Evolutionary conservation across 768 basidiomycete genomes (phyloP).

Genomic region (Rhodotorula toruloides): DNA sequence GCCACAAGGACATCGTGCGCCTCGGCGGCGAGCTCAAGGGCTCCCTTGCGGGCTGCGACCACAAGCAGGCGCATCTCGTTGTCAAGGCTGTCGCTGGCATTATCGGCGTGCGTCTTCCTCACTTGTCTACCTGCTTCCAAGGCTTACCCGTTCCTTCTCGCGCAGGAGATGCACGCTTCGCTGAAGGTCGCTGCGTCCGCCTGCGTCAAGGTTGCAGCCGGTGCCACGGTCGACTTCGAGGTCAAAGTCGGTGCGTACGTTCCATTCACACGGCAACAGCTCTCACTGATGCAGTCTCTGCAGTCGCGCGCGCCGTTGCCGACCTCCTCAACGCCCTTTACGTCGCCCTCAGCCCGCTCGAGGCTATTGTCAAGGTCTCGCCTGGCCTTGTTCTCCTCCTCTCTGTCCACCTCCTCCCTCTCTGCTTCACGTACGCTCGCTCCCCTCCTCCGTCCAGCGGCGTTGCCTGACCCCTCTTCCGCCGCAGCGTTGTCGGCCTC

Average conservation of each 20-base stretch:
- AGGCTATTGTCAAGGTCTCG: neutral
- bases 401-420: neutral
- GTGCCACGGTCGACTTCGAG: neutral
- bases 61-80: no score
- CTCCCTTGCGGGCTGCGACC: no score
- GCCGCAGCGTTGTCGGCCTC: neutral
- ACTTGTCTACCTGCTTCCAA: no score
- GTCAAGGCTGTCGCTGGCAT: no score
- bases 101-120: no score
- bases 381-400: neutral
- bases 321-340: neutral
- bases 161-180: neutral
- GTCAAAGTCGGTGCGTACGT: neutral
- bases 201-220: neutral
- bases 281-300: neutral
- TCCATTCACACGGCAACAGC: no score
- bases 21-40: no score
- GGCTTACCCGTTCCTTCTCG: no score
- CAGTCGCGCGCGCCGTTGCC: neutral
- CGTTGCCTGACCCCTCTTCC: no score
- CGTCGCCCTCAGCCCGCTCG: neutral
- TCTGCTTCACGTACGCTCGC: neutral
- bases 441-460: no score
- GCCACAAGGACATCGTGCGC: no score
- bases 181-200: neutral